Base-by-base conservation (phyloP, 768 basidiomycete species). In the Hysterangium stoloniferum region DNA sequence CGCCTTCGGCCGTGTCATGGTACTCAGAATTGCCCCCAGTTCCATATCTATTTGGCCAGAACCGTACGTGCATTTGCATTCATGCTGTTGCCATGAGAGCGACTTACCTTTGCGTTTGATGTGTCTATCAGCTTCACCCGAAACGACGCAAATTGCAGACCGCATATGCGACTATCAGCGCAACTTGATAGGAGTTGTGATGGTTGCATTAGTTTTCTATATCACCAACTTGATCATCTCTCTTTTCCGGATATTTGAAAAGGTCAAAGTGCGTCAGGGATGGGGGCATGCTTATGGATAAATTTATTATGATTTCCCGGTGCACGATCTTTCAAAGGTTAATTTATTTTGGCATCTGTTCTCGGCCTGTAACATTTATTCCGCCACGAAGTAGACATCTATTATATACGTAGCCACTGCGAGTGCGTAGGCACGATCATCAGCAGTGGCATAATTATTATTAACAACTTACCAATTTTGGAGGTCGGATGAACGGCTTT, bases 171-270 rank as follows among this genome's bases (percentile, higher is more conserved):
- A 83, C 57, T 67, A 79, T 59, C 86, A 96, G 64, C 69, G 90
- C 33, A 80, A 82, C 27, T 69, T 94, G 53, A 85, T 91, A 48
- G 78, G 76, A 58, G 74, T 93, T 41, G 83, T 93, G 53, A 80
- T 82, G 58, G 74, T 88, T 44, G 82, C 85, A 41, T 74, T 92
- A 36, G 59, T 88, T 52, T 78, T 84, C 65, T 91, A 94, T 65
- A 86, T 88, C 69, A 78, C 75, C 58, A 92, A 86, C 63, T 77
- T 94, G 55, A 71, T 91, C 57, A 90, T 94, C 59, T 85, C 83
- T 55, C 73, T 92, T 22, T 92, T 80, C 67, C 73, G 89, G 56
- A 88, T 92, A 52, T 89, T 92, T 58, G 87, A 92, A 64, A 90
- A 90, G 68, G 85, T 91, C 55, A 91, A 92, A 27, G 27, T 42